phyloP scores from a whole-genome alignment of 257 asterid species.

The Pogostemon cablin region DNA sequence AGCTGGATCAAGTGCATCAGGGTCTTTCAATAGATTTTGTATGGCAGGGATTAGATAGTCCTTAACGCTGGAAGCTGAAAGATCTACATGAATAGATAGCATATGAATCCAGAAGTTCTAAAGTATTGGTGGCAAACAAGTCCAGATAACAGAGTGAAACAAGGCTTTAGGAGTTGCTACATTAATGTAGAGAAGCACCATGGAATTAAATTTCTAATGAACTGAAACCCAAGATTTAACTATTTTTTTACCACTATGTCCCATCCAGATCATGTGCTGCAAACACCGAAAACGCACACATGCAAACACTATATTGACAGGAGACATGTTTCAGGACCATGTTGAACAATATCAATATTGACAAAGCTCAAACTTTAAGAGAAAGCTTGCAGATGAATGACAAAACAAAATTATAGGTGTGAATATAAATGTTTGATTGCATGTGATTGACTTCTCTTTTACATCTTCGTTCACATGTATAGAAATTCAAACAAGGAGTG shows the following conservation, averaged over 20 bases:
- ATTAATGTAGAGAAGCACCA: no score
- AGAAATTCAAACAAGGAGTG: neutral
- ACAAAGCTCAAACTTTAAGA: constrained; percentile 16
- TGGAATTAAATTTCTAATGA: no score
- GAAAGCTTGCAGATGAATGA: constrained; percentile 12
- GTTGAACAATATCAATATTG: neutral
- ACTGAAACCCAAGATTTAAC: no score
- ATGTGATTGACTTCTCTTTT: neutral
- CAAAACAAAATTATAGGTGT: neutral
- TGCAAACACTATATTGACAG: no score
- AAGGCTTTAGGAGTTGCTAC: no score
- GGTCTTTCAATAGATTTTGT: constrained; percentile 82
- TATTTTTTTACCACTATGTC: no score
- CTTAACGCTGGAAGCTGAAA: constrained; percentile 69
- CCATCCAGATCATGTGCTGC: no score
- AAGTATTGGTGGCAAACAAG: constrained; percentile 10
- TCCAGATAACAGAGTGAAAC: constrained; percentile 7
- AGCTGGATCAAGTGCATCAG: constrained; percentile 96
- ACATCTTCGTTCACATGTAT: neutral
- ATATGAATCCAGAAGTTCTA: neutral
- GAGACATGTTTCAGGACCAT: neutral
- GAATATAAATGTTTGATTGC: neutral
- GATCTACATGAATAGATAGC: constrained; percentile 56
- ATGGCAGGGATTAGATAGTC: constrained; percentile 89
- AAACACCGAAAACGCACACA: no score